Evolutionary conservation across 2,329 filamentous ascomycete species (phyloP), one percentile per base, ranked within the genome.

Genomic region (Fusarium armeniacum): DNA sequence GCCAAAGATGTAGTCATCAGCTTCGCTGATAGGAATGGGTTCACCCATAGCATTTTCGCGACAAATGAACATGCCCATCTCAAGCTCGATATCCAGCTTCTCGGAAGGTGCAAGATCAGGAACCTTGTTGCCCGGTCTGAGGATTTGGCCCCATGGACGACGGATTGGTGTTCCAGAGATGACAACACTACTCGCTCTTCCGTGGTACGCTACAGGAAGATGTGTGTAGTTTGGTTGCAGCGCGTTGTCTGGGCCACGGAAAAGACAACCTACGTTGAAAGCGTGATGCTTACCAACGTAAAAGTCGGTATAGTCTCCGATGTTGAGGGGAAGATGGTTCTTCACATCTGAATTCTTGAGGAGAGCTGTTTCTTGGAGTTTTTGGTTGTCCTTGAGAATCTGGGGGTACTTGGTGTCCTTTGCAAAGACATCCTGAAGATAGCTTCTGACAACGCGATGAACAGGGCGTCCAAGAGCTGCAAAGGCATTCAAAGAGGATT

Each of bases 261-360:
- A 93, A 24, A 94, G 84, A 2, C 88, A 85, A 6, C 91, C 92
- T 11, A 92, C 84, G 71, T 81, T 81, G 82, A 89, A 91, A 7
- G 93, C 93, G 79, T 96, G 93, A 75, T 94, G 90, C 73, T 90
- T 81, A 50, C 93, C 92, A 16, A 91, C 93, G 76, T 93, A 96
- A 81, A 95, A 96, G 76, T 96, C 93, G 3, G 92, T 93, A 77
- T 95, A 95, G 76, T 95, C 93, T 33, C 92, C 91, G 73, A 95
- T 93, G 38, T 86, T 83, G 83, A 96, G 87, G 1, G 93, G 93
- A 1, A 95, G 73, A 69, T 94, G 92, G 73, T 86, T 90, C 64
- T 82, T 85, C n/a, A 90, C 86, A 6, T 86, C 84, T 32, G 77
- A 47, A 2, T 74, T 58, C 9, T 73, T 72, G 6, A 82, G 9